These are phyloP conservation scores for Candida tropicalis DNA, from an alignment of 1,139 yeast genomes.

Conservation along the genomic window DNA sequence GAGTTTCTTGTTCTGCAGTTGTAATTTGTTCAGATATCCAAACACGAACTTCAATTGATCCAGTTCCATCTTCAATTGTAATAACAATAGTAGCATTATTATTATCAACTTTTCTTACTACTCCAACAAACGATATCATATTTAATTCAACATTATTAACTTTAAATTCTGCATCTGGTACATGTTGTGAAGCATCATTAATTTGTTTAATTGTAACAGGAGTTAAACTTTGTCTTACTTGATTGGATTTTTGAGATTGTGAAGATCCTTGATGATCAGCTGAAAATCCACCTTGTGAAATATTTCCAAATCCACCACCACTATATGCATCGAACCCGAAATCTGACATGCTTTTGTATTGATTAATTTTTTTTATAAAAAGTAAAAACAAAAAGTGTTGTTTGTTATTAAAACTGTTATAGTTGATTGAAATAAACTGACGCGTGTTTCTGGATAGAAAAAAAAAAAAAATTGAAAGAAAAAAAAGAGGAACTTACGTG, in stretches of 20 bases:
- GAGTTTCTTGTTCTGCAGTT: constrained; percentile 36
- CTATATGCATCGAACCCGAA: constrained; percentile 23
- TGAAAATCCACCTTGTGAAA: constrained; percentile 36
- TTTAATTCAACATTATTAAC: constrained; percentile 65
- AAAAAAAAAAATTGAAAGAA: no score
- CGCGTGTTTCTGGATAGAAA: no score
- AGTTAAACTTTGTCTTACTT: constrained; percentile 53
- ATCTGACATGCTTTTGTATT: constrained; percentile 24
- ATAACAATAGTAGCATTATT: constrained; percentile 56
- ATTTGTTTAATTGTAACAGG: constrained; percentile 88
- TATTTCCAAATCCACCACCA: constrained; percentile 34
- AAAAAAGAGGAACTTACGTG: no score
- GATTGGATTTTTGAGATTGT: constrained; percentile 19
- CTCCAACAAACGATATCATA: constrained; percentile 66
- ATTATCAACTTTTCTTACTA: constrained; percentile 60
- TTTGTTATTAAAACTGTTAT: no score
- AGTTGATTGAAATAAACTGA: not conserved
- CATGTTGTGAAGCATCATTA: constrained; percentile 61
- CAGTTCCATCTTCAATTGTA: constrained; percentile 85
- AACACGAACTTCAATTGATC: constrained; percentile 66
- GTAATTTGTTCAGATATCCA: constrained; percentile 63
- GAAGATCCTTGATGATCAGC: constrained; percentile 31
- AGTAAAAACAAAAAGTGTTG: no score
- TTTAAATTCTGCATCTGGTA: constrained; percentile 75
- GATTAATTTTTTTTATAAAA: no score